Evolutionary conservation across 2,329 filamentous ascomycete species (phyloP), one percentile per base, ranked within the genome.

Genomic region (Ramichloridium luteum): DNA sequence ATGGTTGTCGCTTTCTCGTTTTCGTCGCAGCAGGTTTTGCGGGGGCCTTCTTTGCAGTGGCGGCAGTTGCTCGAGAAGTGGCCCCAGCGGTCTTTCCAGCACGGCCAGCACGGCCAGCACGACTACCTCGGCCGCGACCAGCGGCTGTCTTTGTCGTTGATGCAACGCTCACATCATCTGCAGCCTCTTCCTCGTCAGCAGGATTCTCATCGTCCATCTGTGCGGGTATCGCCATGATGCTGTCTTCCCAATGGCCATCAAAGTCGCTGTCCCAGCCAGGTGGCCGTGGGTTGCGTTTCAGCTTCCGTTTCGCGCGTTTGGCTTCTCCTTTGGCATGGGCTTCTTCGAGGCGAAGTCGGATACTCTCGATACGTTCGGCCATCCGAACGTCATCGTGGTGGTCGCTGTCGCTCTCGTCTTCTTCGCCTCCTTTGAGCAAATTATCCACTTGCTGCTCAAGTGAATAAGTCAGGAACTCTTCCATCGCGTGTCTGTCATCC

Each of bases 401-500:
- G 14, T 41, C 38, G 5, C 78, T 72, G 47, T 83, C 76, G 9
- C 76, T 72, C 5, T 93, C 64, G 12, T 38, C 41, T 4, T 28
- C 39, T 13, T 25, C 33, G 17, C 82, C 78, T 17, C 77, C 72
- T 31, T 81, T 73, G 16, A 64, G 50, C 9, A 65, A 39, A 37
- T 62, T 53, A 35, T 60, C 58, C 25, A 64, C 49, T 35, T 66
- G 62, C 11, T 49, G 53, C 10, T 50, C 48, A 16, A 67, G 47
- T 40, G 55, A 60, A 4, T 62, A 55, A 4, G 57, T 51, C 5
- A 67, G 57, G 36, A 67, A 67, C 9, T 51, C 55, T 39, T 62
- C 55, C 76, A 96, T 84, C 3, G 84, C 84, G 47, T 90, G 77
- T 51, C 86, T 93, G 60, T 98, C 90, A 44, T 93, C 84, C 45